These are phyloP conservation scores for Galerina sulciceps DNA, from an alignment of 768 basidiomycete species.

Conservation along the genomic window DNA sequence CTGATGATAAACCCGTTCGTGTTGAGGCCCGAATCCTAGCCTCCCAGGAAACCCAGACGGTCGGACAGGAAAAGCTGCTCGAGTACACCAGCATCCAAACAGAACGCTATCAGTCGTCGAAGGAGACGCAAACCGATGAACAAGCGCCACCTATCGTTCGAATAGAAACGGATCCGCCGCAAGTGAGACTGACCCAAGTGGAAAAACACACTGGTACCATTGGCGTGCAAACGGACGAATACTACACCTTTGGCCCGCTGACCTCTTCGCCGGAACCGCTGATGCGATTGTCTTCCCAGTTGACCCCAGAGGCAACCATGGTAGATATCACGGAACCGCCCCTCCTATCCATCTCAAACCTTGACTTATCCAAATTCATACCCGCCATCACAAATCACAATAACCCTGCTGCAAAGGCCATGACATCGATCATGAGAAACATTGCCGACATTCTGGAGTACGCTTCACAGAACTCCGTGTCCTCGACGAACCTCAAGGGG, in stretches of 20 bases:
- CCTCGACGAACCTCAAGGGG: conserved; percentile 12
- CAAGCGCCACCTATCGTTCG: no score
- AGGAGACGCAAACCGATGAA: no score
- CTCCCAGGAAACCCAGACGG: no score
- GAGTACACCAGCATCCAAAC: background rate
- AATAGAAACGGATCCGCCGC: no score
- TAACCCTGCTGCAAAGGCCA: conserved; percentile 17
- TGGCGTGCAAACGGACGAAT: no score
- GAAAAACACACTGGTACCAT: no score
- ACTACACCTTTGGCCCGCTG: no score
- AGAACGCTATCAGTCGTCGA: no score
- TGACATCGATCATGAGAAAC: conserved; percentile 25
- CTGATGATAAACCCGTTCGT: background rate
- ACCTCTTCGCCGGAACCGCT: background rate
- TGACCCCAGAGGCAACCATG: conserved; percentile 18
- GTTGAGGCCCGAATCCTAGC: background rate
- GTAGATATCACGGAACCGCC: conserved; percentile 2
- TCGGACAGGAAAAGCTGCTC: background rate
- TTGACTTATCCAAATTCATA: background rate
- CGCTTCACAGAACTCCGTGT: background rate
- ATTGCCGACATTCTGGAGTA: conserved; percentile 24
- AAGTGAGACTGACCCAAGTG: no score
- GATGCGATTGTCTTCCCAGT: background rate
- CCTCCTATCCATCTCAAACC: background rate
- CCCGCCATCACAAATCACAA: background rate